Conservation (phyloP, 202 grass and related monocot genomes). For the Zizania palustris region DNA sequence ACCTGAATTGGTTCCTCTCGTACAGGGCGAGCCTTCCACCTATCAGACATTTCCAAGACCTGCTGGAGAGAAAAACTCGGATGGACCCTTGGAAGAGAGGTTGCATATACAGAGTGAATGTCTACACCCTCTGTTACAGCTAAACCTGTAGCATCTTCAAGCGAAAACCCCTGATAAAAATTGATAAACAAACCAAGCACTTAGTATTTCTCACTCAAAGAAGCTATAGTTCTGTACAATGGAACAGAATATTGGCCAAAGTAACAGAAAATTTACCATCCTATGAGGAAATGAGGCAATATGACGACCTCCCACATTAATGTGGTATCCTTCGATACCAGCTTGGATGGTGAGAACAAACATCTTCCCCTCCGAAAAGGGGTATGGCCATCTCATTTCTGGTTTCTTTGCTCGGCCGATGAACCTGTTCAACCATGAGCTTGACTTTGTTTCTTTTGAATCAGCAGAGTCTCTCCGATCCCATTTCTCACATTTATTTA, state of each 20-base stretch:
- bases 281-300: constrained; percentile 85
- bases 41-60: constrained; percentile 81
- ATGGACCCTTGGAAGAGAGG: constrained; percentile 67
- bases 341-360: constrained; percentile 91
- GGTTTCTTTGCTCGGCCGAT: constrained; percentile 91
- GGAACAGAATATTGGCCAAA: constrained; percentile 20
- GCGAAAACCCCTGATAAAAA: constrained; percentile 67
- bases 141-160: constrained; percentile 87
- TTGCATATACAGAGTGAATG: constrained; percentile 75
- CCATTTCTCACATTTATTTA: constrained; percentile 84
- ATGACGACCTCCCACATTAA: constrained; percentile 76
- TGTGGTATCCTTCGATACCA: constrained; percentile 75
- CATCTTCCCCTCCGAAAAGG: constrained; percentile 73
- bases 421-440: constrained; percentile 88
- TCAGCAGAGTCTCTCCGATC: constrained; percentile 49
- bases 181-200: neutral
- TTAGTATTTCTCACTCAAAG: constrained; percentile 2
- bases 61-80: constrained; percentile 84
- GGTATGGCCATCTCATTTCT: constrained; percentile 89
- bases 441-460: constrained; percentile 61
- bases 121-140: constrained; percentile 67
- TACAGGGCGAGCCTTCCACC: constrained; percentile 68
- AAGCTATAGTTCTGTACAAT: neutral
- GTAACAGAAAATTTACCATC: constrained; percentile 53
- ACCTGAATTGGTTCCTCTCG: constrained; percentile 58